phyloP scores from a whole-genome alignment of 306 rosid species.

The Rosa chinensis region DNA sequence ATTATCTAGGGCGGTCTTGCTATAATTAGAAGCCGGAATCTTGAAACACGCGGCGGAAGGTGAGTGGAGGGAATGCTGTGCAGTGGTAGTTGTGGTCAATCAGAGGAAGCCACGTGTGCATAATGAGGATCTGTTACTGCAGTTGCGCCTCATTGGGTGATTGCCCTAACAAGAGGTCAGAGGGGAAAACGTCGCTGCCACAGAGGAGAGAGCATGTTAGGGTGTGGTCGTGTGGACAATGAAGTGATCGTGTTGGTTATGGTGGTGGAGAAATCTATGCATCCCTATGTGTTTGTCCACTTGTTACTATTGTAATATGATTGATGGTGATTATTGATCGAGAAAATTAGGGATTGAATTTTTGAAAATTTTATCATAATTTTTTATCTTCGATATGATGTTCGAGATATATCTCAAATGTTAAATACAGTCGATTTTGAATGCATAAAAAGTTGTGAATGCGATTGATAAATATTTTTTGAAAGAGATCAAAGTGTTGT shows the following conservation, averaged over 20 bases:
- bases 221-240: not conserved
- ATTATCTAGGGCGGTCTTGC: not conserved
- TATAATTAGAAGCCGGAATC: not conserved
- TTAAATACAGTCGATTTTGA: too few species aligned
- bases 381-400: too few species aligned
- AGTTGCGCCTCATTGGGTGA: not conserved
- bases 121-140: not conserved
- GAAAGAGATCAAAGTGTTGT: accelerated
- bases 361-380: too few species aligned
- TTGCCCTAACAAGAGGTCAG: not conserved
- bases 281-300: not conserved
- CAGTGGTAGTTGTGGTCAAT: not conserved
- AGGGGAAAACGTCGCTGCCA: not conserved
- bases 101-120: not conserved
- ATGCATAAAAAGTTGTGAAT: too few species aligned
- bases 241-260: not conserved
- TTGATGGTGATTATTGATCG: not conserved
- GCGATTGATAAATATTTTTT: too few species aligned
- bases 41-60: not conserved
- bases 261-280: conserved; percentile 4
- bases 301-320: not conserved
- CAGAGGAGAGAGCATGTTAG: not conserved
- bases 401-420: too few species aligned
- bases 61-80: not conserved
- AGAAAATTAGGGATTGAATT: not conserved